These are phyloP conservation scores for Mycogone perniciosa DNA, from an alignment of 2,329 filamentous ascomycete genomes.

Conservation along the genomic window DNA sequence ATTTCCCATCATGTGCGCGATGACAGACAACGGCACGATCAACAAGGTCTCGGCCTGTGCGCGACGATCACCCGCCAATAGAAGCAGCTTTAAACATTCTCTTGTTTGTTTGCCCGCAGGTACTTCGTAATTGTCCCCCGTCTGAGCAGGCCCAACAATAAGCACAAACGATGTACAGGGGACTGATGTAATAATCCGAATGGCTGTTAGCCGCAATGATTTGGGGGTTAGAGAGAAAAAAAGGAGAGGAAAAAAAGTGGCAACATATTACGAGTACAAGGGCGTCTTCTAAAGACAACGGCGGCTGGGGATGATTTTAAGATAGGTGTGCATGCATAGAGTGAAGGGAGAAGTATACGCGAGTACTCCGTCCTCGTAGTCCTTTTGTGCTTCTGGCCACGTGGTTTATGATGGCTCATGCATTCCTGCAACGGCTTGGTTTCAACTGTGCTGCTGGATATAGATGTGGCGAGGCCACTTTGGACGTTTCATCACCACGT, in stretches of 20 bases:
- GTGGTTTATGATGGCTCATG: slow-evolving; percentile 1
- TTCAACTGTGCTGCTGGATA: not conserved
- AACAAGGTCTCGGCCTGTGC: slow-evolving; percentile 8
- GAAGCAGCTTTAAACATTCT: not conserved
- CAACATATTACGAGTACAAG: not conserved
- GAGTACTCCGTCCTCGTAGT: not conserved
- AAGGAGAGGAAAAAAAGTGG: slow-evolving; percentile 8
- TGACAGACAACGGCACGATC: slow-evolving; percentile 7
- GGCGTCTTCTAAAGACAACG: too few species aligned
- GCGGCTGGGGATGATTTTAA: too few species aligned
- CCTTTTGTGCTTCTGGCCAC: not conserved
- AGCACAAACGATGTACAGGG: not conserved
- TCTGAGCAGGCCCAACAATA: slow-evolving; percentile 8
- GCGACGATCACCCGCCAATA: slow-evolving; percentile 4
- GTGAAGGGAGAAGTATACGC: too few species aligned
- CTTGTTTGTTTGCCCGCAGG: not conserved
- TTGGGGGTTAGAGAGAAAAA: too few species aligned
- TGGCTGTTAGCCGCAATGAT: slow-evolving; percentile 9
- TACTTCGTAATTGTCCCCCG: slow-evolving; percentile 6
- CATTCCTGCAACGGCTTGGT: not conserved
- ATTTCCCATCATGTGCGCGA: slow-evolving; percentile 8
- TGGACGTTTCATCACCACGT: not conserved
- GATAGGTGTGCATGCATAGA: too few species aligned
- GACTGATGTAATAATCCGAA: slow-evolving; percentile 10
- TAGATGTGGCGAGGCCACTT: not conserved